Evolutionary conservation across 371 early-diverging fungal species (phyloP).

Genomic region (Mycotypha africana): DNA sequence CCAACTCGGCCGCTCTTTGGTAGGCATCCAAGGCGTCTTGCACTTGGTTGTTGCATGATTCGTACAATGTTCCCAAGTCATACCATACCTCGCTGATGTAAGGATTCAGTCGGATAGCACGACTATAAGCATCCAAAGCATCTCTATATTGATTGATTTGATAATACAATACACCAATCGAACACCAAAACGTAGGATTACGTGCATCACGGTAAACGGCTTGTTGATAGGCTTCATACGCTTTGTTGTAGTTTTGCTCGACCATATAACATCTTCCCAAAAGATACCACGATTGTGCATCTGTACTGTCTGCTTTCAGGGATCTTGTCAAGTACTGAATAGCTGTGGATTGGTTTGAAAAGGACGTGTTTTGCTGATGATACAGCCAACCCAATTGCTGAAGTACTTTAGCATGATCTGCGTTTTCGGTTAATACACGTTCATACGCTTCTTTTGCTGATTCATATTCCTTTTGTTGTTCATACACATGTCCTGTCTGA

Average conservation of each 20-base stretch:
- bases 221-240: constrained; percentile 97
- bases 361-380: constrained; percentile 77
- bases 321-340: constrained; percentile 80
- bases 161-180: constrained; percentile 96
- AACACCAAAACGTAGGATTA: constrained; percentile 98
- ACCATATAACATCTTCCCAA: constrained; percentile 97
- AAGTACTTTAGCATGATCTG: constrained; percentile 92
- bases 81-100: constrained; percentile 96
- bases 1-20: constrained; percentile 87
- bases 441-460: constrained; percentile 93
- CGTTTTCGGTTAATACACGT: constrained; percentile 80
- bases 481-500: constrained; percentile 93
- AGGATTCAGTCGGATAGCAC: constrained; percentile 93
- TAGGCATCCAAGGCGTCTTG: constrained; percentile 97
- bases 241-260: constrained; percentile 90
- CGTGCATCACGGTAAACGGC: constrained; percentile 93
- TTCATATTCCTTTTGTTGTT: constrained; percentile 87
- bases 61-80: constrained; percentile 95
- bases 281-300: constrained; percentile 94
- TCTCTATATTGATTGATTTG: constrained; percentile 95
- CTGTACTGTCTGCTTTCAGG: constrained; percentile 81
- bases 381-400: constrained; percentile 97
- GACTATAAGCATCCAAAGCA: constrained; percentile 95
- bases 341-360: constrained; percentile 81
- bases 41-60: constrained; percentile 96